These are phyloP conservation scores for Hypoxylon sp. DNA, from an alignment of 2,329 filamentous ascomycete genomes.

Conservation along the genomic window DNA sequence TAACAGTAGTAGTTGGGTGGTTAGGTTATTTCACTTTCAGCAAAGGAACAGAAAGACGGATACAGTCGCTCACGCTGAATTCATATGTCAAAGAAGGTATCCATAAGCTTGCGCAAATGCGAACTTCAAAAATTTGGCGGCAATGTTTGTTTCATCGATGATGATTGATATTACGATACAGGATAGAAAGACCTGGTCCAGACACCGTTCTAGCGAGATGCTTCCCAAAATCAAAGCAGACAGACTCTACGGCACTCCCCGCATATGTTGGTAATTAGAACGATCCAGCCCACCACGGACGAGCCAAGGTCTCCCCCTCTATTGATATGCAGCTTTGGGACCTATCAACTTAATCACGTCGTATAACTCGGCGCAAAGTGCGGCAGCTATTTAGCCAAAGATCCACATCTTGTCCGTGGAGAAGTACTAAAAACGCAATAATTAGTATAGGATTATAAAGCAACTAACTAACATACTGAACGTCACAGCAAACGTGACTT, in stretches of 20 bases:
- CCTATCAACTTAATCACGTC: conserved; percentile 12
- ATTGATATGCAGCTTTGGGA: conserved; percentile 17
- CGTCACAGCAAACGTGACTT: conserved; percentile 27
- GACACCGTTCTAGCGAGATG: conserved; percentile 42
- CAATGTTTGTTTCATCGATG: conserved; percentile 31
- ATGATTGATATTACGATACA: conserved; percentile 39
- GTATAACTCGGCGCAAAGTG: conserved; percentile 6
- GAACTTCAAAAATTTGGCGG: conserved; percentile 28
- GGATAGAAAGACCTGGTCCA: conserved; percentile 44
- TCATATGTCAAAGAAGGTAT: conserved; percentile 37
- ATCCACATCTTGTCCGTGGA: conserved; percentile 67
- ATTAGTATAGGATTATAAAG: conserved; percentile 30
- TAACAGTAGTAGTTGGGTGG: conserved; percentile 8
- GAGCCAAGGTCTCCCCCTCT: conserved; percentile 15
- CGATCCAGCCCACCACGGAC: conserved; percentile 13
- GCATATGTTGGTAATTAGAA: conserved; percentile 25
- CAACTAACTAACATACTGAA: neutral
- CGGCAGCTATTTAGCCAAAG: conserved; percentile 59
- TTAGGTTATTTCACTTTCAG: conserved; percentile 21
- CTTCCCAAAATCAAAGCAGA: conserved; percentile 29
- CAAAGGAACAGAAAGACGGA: conserved; percentile 13
- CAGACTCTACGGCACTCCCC: conserved; percentile 27
- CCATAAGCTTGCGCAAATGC: conserved; percentile 34
- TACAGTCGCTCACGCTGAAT: conserved; percentile 20
- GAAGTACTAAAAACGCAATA: conserved; percentile 61